These are phyloP conservation scores for Cymbopogon citratus DNA, from an alignment of 176 grass and related monocot species.

Conservation along the genomic window DNA sequence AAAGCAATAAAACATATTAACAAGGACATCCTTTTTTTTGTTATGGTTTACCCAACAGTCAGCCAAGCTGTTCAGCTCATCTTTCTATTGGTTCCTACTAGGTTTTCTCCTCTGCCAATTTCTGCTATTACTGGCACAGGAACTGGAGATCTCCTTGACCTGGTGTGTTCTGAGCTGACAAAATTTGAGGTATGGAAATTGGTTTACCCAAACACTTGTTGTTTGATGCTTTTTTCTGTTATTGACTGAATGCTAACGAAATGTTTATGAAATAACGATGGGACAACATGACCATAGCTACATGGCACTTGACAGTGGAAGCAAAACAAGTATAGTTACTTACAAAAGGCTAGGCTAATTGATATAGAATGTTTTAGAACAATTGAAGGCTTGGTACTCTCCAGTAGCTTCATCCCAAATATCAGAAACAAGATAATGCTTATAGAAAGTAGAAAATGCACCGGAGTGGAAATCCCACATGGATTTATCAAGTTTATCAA, in stretches of 20 bases:
- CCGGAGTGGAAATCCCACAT: not conserved
- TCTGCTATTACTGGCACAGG: constrained; percentile 89
- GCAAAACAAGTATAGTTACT: not conserved
- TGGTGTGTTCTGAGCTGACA: constrained; percentile 76
- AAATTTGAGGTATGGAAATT: constrained; percentile 53
- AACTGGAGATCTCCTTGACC: constrained; percentile 89
- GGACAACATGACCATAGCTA: not conserved
- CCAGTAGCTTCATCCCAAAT: not conserved
- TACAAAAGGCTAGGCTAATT: not conserved
- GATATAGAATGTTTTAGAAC: not conserved
- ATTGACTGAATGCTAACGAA: not conserved
- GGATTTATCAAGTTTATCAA: not conserved
- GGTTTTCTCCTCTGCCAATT: constrained; percentile 84
- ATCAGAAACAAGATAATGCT: not conserved
- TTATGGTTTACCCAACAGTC: not conserved
- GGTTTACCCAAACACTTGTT: not conserved
- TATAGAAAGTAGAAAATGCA: not conserved
- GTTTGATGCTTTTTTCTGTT: not conserved
- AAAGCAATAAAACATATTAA: not conserved
- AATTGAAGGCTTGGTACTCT: not conserved
- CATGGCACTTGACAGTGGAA: not conserved
- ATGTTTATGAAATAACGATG: constrained; percentile 15
- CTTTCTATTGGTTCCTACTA: constrained; percentile 27
- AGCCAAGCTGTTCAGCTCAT: not conserved
- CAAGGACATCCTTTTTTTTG: not conserved